Evolutionary conservation across 371 early-diverging fungal species (phyloP).

Genomic region (Basidiobolus meristosporus): DNA sequence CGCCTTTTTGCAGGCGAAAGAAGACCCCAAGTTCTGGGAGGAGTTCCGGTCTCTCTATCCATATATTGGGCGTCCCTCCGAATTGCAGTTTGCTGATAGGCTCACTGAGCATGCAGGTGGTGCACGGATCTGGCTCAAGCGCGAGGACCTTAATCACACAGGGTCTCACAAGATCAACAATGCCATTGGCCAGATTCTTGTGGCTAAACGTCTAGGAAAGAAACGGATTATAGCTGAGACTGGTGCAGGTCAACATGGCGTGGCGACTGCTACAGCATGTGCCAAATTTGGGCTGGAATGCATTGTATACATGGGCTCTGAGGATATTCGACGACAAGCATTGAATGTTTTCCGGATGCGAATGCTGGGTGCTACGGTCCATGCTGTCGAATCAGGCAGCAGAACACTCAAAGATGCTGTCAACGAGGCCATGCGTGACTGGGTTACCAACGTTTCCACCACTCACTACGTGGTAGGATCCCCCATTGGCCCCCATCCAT

Average conservation of each 20-base stretch:
- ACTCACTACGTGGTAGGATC: constrained; percentile 95
- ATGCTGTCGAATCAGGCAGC: constrained; percentile 65
- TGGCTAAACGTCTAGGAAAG: constrained; percentile 90
- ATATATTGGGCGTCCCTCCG: constrained; percentile 83
- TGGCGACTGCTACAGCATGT: constrained; percentile 94
- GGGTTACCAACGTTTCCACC: constrained; percentile 84
- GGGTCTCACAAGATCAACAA: constrained; percentile 98
- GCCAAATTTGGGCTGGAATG: constrained; percentile 94
- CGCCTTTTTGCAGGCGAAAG: constrained; percentile 56
- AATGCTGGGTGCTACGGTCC: constrained; percentile 81
- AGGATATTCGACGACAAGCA: constrained; percentile 85
- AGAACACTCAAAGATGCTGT: constrained; percentile 92
- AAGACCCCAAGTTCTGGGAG: constrained; percentile 73
- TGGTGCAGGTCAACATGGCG: constrained; percentile 97
- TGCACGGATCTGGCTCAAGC: constrained; percentile 91
- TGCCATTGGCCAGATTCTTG: constrained; percentile 80
- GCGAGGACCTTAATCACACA: constrained; percentile 95
- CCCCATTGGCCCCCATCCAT: constrained; percentile 91
- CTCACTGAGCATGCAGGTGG: constrained; percentile 63
- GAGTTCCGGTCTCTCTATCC: constrained; percentile 80
- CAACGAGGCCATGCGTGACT: constrained; percentile 96
- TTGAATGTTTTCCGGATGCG: constrained; percentile 93
- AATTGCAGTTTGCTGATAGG: constrained; percentile 68
- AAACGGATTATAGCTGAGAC: constrained; percentile 94
- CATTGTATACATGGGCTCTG: constrained; percentile 91